Conservation (phyloP, 768 basidiomycete genomes). For the Boletus rufocinnamomeus region DNA sequence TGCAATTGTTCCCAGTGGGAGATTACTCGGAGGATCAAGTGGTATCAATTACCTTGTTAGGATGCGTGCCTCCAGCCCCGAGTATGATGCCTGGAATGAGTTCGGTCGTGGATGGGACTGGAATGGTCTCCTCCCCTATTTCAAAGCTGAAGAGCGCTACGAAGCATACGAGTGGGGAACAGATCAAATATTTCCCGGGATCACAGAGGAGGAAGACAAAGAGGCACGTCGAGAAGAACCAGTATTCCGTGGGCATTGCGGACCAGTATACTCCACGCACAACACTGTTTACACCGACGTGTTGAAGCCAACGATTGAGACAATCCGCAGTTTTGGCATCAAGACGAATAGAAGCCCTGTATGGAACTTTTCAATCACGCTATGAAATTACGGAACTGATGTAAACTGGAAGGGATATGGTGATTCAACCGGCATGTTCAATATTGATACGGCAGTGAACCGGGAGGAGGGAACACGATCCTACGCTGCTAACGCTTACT, state of each 20-base stretch:
- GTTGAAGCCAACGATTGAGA: conserved; percentile 14
- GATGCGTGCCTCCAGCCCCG: conserved; percentile 22
- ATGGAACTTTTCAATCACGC: neutral
- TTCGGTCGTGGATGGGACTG: conserved; percentile 23
- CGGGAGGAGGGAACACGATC: conserved; percentile 17
- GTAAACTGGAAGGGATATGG: conserved; percentile 9
- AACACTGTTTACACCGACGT: conserved; percentile 18
- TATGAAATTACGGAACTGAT: neutral
- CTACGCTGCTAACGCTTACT: conserved; percentile 22
- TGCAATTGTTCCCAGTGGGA: conserved; percentile 9
- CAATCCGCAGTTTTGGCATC: conserved; percentile 11
- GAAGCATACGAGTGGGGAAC: conserved; percentile 8
- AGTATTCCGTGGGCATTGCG: conserved; percentile 13
- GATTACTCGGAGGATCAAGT: conserved; percentile 24
- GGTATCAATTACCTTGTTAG: conserved; percentile 21
- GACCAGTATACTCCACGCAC: conserved; percentile 17
- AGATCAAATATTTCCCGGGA: conserved; percentile 19
- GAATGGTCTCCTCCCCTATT: conserved; percentile 17
- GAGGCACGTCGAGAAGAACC: conserved; percentile 11
- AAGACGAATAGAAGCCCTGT: conserved; percentile 19
- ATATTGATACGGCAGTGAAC: conserved; percentile 21
- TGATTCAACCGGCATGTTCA: conserved; percentile 21
- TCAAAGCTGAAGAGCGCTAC: conserved; percentile 18
- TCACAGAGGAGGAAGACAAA: conserved; percentile 13
- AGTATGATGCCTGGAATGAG: conserved; percentile 23